phyloP scores from a whole-genome alignment of 306 rosid species.

The Ceratonia siliqua region DNA sequence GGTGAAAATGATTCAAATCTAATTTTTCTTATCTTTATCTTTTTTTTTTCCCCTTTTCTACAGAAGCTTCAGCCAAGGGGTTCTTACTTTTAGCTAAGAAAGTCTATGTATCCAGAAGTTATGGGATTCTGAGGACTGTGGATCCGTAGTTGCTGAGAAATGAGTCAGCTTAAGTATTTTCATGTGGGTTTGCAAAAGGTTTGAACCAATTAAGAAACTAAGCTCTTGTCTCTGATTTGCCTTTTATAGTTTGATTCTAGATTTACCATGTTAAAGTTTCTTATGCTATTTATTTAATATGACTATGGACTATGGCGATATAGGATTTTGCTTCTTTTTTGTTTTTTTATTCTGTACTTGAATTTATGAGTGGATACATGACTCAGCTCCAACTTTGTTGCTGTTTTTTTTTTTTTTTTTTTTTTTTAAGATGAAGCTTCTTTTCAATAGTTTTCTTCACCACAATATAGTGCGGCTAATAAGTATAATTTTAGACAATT shows the following conservation, averaged over 20 bases:
- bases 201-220: neutral
- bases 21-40: neutral
- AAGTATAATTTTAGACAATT: neutral
- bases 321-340: neutral
- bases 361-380: conserved; percentile 46
- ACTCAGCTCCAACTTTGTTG: conserved; percentile 44
- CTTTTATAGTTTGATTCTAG: neutral
- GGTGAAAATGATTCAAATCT: neutral
- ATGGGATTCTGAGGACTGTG: neutral
- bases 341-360: neutral
- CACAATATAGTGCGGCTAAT: neutral
- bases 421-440: conserved; percentile 14
- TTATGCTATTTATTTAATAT: conserved; percentile 10
- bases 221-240: neutral
- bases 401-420: too few species aligned
- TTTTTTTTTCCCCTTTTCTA: neutral
- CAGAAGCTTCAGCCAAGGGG: neutral
- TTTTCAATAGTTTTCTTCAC: neutral
- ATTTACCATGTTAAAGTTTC: neutral
- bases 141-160: neutral
- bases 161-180: conserved; percentile 27
- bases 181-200: conserved; percentile 10
- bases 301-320: neutral
- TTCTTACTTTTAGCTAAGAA: neutral
- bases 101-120: conserved; percentile 18